Conservation (phyloP, 2,329 filamentous ascomycete species). For the Phyllosticta citrichinensis region DNA sequence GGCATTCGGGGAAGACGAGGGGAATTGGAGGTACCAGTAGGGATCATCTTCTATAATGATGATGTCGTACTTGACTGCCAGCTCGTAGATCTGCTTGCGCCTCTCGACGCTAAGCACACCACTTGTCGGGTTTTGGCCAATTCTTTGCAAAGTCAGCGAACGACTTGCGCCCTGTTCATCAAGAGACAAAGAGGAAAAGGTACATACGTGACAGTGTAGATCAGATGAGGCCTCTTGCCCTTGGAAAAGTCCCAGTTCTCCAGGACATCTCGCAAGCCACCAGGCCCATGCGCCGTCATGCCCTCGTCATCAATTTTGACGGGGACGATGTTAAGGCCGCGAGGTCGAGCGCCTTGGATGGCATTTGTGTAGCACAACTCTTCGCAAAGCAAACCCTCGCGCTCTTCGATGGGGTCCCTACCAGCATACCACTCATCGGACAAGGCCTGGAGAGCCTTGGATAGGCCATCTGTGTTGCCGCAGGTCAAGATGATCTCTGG, state of each 20-base stretch:
- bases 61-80: constrained; percentile 77
- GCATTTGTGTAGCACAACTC: constrained; percentile 73
- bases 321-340: constrained; percentile 62
- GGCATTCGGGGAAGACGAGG: constrained; percentile 48
- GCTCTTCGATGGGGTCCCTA: constrained; percentile 54
- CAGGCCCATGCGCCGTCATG: constrained; percentile 63
- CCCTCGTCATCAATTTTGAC: constrained; percentile 70
- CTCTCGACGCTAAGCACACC: constrained; percentile 63
- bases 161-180: not conserved
- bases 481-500: constrained; percentile 71
- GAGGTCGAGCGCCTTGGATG: constrained; percentile 54
- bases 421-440: constrained; percentile 65
- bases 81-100: constrained; percentile 65
- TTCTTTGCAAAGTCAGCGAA: constrained; percentile 35
- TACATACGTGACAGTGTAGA: constrained; percentile 86
- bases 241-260: constrained; percentile 68
- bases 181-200: not conserved
- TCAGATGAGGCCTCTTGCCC: constrained; percentile 68
- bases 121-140: constrained; percentile 83
- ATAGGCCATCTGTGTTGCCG: constrained; percentile 77
- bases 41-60: constrained; percentile 91
- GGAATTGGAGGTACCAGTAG: constrained; percentile 91
- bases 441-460: constrained; percentile 66
- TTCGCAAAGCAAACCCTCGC: constrained; percentile 72
- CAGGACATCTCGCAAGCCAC: constrained; percentile 67